These are phyloP conservation scores for Crassisporium funariophilum DNA, from an alignment of 768 basidiomycete species.

Conservation along the genomic window DNA sequence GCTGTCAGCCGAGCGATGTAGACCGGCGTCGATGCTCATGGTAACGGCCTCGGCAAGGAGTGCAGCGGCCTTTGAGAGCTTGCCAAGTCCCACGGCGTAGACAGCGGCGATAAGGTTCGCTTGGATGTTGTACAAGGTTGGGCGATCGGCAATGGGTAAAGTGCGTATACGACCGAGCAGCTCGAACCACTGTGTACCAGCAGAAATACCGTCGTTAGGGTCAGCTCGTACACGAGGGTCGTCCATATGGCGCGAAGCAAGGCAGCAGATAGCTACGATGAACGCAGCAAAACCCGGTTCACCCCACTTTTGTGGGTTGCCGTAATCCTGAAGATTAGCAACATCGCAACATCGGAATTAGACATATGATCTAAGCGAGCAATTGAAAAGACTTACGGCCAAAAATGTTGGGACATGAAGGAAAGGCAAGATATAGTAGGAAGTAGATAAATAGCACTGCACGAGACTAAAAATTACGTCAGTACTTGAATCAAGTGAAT, in stretches of 20 bases:
- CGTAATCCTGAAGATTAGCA: slow-evolving; percentile 68
- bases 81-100: slow-evolving; percentile 89
- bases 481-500: slow-evolving; percentile 14
- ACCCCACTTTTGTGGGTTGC: slow-evolving; percentile 92
- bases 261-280: slow-evolving; percentile 89
- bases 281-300: slow-evolving; percentile 95
- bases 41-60: slow-evolving; percentile 87
- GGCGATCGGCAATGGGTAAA: slow-evolving; percentile 85
- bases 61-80: slow-evolving; percentile 83
- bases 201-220: slow-evolving; percentile 81
- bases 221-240: slow-evolving; percentile 87
- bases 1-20: slow-evolving; percentile 85
- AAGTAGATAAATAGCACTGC: slow-evolving; percentile 86
- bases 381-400: slow-evolving; percentile 46
- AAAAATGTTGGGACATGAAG: slow-evolving; percentile 90
- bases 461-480: slow-evolving; percentile 53
- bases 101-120: slow-evolving; percentile 90
- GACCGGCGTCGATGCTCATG: slow-evolving; percentile 83
- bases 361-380: slow-evolving; percentile 7
- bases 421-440: slow-evolving; percentile 92
- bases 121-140: slow-evolving; percentile 91
- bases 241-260: slow-evolving; percentile 91
- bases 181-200: slow-evolving; percentile 91
- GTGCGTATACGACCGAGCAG: slow-evolving; percentile 84
- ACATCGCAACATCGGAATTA: slow-evolving; percentile 17